phyloP scores from a whole-genome alignment of 371 early-diverging fungal genomes.

The Mortierella sp. region DNA sequence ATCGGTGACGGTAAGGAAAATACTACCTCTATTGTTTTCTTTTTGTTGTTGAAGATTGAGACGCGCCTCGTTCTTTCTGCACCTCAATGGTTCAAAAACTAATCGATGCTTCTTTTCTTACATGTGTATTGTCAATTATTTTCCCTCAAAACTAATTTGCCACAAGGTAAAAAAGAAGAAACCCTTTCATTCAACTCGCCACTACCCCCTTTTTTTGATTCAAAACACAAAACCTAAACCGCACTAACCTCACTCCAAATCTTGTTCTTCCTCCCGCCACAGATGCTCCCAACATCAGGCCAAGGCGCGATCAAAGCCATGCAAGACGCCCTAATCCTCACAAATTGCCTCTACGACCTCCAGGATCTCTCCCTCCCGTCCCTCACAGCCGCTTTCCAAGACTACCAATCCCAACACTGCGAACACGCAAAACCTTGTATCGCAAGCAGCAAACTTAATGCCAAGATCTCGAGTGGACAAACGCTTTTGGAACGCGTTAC shows the following conservation, averaged over 20 bases:
- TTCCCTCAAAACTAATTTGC: not conserved
- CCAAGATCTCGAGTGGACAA: not conserved
- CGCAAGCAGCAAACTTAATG: not conserved
- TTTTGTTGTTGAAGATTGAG: not conserved
- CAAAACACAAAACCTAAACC: not conserved
- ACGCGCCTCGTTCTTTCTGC: not conserved
- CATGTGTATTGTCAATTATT: not conserved
- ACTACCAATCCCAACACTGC: slow-evolving; percentile 9
- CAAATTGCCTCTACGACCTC: slow-evolving; percentile 14
- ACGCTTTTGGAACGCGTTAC: not conserved
- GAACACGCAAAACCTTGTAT: not conserved
- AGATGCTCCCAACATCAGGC: slow-evolving; percentile 10
- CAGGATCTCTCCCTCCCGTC: not conserved
- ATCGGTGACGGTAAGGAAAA: slow-evolving; percentile 29
- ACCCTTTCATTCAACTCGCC: not conserved
- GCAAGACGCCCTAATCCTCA: slow-evolving; percentile 14
- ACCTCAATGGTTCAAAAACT: not conserved
- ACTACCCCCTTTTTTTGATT: not conserved
- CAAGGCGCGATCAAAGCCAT: slow-evolving; percentile 22
- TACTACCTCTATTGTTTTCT: not conserved
- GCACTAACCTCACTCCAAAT: not conserved
- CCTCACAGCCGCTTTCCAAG: not conserved
- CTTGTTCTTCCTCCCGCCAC: not conserved
- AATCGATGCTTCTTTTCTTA: not conserved
- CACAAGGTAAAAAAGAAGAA: not conserved